Evolutionary conservation across 2,329 filamentous ascomycete species (phyloP), one percentile per base, ranked within the genome.

Genomic region (Chaetomium globosum): DNA sequence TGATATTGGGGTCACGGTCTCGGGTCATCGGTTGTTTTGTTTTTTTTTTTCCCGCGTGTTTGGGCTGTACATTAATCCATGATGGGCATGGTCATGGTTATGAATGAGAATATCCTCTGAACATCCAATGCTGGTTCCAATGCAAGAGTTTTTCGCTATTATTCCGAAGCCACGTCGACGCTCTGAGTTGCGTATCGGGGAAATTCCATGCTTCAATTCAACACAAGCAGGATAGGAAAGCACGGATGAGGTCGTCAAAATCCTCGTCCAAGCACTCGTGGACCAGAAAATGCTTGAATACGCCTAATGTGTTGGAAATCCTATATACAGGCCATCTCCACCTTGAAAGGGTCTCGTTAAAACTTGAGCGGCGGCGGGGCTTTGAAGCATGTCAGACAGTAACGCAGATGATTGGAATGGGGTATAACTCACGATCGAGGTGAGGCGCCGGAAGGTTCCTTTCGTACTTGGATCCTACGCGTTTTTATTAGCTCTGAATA

Each of bases 391-490:
- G 66, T 69, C 61, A 69, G 67, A 61, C 49, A 75, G 73, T 28
- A 30, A 55, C 36, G 19, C 19, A 26, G 33, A 2, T 19, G 48
- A n/a, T 6, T 43, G 2, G 10, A 31, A 9, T 9, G 16, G 28
- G 39, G 30, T 28, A 19, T 43, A 52, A 86, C 92, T 84, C 81
- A 97, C 94, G 88, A 69, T 92, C 89, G 65, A 96, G 82, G 71
- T 89, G 88, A 39, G 89, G 93, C 65, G 87, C 85, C 39, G 92
- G 91, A 62, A 98, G 77, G 79, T 99, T 99, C 77, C 95, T 87
- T 81, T 98, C 95, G 79, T 90, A 98, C 84, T 98, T 98, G 70
- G 92, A 97, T 71, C 93, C 92, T 96, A 71, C 54, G 66, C 67
- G 64, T 57, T 2, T 39, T 31, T 66, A 66, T 61, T 52, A 67